These are phyloP conservation scores for Aureobasidium sp. DNA, from an alignment of 2,329 filamentous ascomycete genomes.

Conservation along the genomic window DNA sequence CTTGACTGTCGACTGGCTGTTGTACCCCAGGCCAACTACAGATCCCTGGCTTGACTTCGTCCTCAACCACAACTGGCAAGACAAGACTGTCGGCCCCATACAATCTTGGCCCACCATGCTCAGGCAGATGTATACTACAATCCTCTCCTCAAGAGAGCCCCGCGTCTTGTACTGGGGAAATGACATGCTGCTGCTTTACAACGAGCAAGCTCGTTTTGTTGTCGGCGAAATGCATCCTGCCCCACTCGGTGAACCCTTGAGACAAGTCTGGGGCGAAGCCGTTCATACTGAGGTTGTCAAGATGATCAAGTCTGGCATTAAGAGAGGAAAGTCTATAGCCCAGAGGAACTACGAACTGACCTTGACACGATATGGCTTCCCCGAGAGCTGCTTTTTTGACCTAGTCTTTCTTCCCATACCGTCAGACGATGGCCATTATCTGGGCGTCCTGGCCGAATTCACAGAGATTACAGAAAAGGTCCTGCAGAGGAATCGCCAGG, in stretches of 20 bases:
- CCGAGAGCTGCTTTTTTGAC: slow-evolving; percentile 23
- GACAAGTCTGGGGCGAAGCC: slow-evolving; percentile 2
- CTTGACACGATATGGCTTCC: slow-evolving; percentile 16
- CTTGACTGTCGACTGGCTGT: not conserved
- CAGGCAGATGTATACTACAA: not conserved
- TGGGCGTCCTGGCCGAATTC: slow-evolving; percentile 12
- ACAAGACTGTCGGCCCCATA: not conserved
- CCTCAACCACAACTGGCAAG: not conserved
- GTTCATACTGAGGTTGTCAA: not conserved
- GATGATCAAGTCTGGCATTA: not conserved
- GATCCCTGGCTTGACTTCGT: not conserved
- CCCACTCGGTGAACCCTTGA: slow-evolving; percentile 12
- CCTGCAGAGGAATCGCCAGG: not conserved
- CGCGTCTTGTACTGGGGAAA: slow-evolving; percentile 1
- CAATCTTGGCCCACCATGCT: not conserved
- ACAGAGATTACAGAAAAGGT: not conserved
- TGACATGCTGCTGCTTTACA: not conserved
- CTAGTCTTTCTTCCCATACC: slow-evolving; percentile 21
- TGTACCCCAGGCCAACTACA: not conserved
- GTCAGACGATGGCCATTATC: slow-evolving; percentile 10
- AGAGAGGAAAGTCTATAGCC: not conserved
- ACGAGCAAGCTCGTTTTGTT: not conserved
- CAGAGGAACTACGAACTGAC: not conserved
- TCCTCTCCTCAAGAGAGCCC: slow-evolving; percentile 4
- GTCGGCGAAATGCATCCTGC: not conserved